A percentile compares a stretch with the other conserved stretches of the same genome.
Evolutionary conservation across 2,329 filamentous ascomycete genomes (phyloP).

Genomic region (Ascosphaera apis): DNA sequence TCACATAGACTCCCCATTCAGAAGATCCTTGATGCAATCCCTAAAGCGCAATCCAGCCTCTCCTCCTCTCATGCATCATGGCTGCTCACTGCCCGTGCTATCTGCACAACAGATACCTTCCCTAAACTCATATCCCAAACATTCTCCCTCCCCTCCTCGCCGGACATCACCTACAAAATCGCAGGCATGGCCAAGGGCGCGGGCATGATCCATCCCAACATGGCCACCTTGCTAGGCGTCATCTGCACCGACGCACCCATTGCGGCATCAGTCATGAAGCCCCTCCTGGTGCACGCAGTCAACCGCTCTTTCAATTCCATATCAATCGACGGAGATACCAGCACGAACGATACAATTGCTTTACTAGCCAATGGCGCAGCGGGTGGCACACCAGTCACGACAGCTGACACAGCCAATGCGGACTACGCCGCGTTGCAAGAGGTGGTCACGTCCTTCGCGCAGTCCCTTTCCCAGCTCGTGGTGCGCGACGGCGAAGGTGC

Average conservation of each 20-base stretch:
- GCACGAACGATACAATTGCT: constrained; percentile 88
- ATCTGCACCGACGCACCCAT: constrained; percentile 81
- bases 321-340: constrained; percentile 89
- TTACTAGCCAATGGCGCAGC: constrained; percentile 90
- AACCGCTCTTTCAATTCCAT: constrained; percentile 88
- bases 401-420: constrained; percentile 23
- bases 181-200: constrained; percentile 90
- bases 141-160: constrained; percentile 65
- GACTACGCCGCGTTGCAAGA: constrained; percentile 50
- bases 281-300: constrained; percentile 49
- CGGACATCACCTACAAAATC: constrained; percentile 53
- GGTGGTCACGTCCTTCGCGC: constrained; percentile 54
- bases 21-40: constrained; percentile 69
- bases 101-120: constrained; percentile 97
- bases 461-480: constrained; percentile 71
- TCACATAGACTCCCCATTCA: constrained; percentile 51
- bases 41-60: constrained; percentile 47
- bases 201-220: constrained; percentile 98
- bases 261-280: constrained; percentile 39
- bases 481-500: constrained; percentile 93
- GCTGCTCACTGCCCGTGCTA: constrained; percentile 67
- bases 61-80: constrained; percentile 62
- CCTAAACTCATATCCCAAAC: constrained; percentile 75
- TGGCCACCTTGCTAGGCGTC: constrained; percentile 84
- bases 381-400: constrained; percentile 41